phyloP scores from a whole-genome alignment of 805 yeast species.

The Blastobotrys peoriensis region DNA sequence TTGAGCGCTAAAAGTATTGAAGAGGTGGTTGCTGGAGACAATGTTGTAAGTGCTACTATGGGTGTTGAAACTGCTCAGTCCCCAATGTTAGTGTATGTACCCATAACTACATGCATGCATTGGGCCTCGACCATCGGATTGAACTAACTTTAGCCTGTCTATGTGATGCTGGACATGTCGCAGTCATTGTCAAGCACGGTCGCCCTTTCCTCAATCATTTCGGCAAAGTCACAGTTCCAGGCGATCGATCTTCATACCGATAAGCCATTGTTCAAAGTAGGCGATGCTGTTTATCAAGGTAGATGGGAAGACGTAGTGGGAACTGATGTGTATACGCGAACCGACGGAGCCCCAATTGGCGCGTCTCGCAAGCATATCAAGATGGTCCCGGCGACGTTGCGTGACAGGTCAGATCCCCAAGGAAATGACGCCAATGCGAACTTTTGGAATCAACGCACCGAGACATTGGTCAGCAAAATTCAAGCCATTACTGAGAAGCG shows the following conservation, averaged over 20 bases:
- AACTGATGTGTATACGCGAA: slow-evolving; percentile 48
- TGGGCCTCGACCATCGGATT: too few species aligned
- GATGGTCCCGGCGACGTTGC: slow-evolving; percentile 16
- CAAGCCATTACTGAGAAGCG: slow-evolving; percentile 8
- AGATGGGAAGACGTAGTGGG: slow-evolving; percentile 76
- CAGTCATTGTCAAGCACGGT: slow-evolving; percentile 5
- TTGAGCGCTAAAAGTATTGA: neutral
- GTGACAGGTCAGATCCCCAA: slow-evolving; percentile 5
- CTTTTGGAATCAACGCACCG: neutral
- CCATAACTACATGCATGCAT: too few species aligned
- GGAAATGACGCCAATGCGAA: slow-evolving; percentile 1
- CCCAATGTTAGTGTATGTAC: too few species aligned
- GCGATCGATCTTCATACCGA: slow-evolving; percentile 50
- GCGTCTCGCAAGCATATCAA: slow-evolving; percentile 22
- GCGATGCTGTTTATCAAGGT: slow-evolving; percentile 61
- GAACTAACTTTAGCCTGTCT: slow-evolving; percentile 28
- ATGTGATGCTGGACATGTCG: slow-evolving; percentile 47
- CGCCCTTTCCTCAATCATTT: slow-evolving; percentile 17
- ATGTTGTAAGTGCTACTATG: neutral
- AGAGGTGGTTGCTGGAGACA: neutral
- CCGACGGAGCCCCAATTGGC: slow-evolving; percentile 26
- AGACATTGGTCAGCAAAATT: slow-evolving; percentile 10
- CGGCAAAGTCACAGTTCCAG: slow-evolving; percentile 42
- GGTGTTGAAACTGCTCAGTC: too few species aligned
- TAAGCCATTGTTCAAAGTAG: slow-evolving; percentile 52